Conservation (phyloP, 176 grass and related monocot genomes). For the Hsuehochloa calcarea region DNA sequence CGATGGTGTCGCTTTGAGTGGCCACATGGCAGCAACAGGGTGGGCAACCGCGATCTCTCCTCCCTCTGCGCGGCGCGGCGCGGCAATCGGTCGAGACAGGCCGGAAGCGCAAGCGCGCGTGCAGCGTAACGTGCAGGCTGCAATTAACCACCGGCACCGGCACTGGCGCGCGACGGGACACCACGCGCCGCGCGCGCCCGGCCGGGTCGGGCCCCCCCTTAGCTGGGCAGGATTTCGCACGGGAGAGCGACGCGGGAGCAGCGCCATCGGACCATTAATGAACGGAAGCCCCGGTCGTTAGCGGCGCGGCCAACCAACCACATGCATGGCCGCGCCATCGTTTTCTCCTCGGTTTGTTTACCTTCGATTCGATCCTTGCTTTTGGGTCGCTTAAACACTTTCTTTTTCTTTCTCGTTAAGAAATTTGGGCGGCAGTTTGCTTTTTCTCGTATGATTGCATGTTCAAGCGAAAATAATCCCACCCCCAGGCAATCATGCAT, state of each 20-base stretch:
- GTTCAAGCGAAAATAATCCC: slow-evolving; percentile 39
- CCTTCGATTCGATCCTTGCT: not conserved
- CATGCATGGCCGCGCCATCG: not conserved
- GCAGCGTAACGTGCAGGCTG: not conserved
- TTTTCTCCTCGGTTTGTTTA: not conserved
- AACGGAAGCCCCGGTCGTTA: not conserved
- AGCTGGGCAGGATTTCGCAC: slow-evolving; percentile 13
- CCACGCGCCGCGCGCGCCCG: not conserved
- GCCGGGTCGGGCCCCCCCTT: not conserved
- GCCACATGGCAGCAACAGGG: slow-evolving; percentile 39
- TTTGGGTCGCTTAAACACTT: not conserved
- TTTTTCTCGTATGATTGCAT: not conserved
- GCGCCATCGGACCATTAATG: slow-evolving; percentile 17
- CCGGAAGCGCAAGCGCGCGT: not conserved
- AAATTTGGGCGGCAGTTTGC: not conserved
- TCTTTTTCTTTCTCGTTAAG: not conserved
- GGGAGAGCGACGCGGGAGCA: slow-evolving; percentile 38
- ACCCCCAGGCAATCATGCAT: slow-evolving; percentile 38
- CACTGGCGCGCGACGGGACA: not conserved
- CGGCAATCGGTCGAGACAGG: not conserved
- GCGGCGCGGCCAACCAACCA: not conserved
- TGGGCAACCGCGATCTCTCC: not conserved
- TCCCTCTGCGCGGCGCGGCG: not conserved
- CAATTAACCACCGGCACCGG: not conserved
- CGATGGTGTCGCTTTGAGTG: not conserved